Evolutionary conservation across 2,329 filamentous ascomycete species (phyloP).

Genomic region (Aspergillus sp.): DNA sequence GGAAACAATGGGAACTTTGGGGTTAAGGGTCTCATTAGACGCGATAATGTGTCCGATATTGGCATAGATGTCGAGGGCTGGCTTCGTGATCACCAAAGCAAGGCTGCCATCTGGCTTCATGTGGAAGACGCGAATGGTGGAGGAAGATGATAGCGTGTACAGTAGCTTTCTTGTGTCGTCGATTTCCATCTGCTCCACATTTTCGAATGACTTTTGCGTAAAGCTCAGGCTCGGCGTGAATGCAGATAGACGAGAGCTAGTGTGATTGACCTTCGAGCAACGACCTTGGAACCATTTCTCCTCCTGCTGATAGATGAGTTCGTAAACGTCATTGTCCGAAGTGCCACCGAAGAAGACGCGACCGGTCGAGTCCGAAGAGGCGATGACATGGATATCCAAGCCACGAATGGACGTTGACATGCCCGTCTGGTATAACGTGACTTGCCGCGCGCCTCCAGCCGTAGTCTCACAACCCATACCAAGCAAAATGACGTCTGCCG

Average conservation of each 20-base stretch:
- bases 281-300: conserved; percentile 94
- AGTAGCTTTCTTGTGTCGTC: conserved; percentile 87
- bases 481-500: conserved; percentile 80
- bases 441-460: conserved; percentile 66
- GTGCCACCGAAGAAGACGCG: conserved; percentile 90
- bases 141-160: conserved; percentile 85
- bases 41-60: conserved; percentile 84
- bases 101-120: conserved; percentile 65
- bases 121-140: conserved; percentile 88
- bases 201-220: conserved; percentile 55
- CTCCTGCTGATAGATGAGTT: conserved; percentile 94
- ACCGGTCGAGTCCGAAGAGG: conserved; percentile 74
- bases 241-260: conserved; percentile 70
- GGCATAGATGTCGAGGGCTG: conserved; percentile 56
- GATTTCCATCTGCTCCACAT: conserved; percentile 76
- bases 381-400: conserved; percentile 74
- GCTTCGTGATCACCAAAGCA: conserved; percentile 58
- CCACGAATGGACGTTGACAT: conserved; percentile 79
- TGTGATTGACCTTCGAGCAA: conserved; percentile 87
- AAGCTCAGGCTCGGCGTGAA: conserved; percentile 47
- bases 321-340: conserved; percentile 82
- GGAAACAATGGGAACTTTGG: conserved; percentile 73
- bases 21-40: conserved; percentile 69
- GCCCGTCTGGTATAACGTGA: conserved; percentile 83
- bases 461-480: conserved; percentile 71